Evolutionary conservation across 768 basidiomycete genomes (phyloP).

Genomic region (Kwoniella europaea): DNA sequence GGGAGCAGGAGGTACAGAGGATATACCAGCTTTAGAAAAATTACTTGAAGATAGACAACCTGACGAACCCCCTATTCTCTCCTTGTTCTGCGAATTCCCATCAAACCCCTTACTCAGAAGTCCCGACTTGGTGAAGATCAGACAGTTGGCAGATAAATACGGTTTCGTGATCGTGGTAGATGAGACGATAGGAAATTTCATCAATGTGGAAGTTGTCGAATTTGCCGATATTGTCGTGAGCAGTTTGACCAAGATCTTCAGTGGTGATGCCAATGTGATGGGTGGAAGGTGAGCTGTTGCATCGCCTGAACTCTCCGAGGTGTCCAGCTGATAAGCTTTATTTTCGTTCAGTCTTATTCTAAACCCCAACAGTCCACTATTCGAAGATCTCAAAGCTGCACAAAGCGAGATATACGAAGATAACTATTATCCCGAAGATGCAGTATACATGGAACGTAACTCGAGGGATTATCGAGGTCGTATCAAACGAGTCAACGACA

Average conservation of each 20-base stretch:
- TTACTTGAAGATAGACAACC: slow-evolving; percentile 62
- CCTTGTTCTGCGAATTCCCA: slow-evolving; percentile 91
- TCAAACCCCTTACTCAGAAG: slow-evolving; percentile 93
- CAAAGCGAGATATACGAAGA: slow-evolving; percentile 75
- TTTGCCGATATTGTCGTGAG: slow-evolving; percentile 88
- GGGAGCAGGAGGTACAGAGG: slow-evolving; percentile 75
- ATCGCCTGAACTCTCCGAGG: no score
- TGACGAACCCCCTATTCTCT: slow-evolving; percentile 68
- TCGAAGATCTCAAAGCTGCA: slow-evolving; percentile 68
- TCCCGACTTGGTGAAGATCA: slow-evolving; percentile 73
- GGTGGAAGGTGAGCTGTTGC: slow-evolving; percentile 77
- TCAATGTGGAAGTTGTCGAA: slow-evolving; percentile 86
- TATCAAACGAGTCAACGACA: slow-evolving; percentile 75
- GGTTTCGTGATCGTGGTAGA: slow-evolving; percentile 88
- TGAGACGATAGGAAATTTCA: slow-evolving; percentile 92
- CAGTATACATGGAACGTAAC: slow-evolving; percentile 96
- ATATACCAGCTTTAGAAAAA: slow-evolving; percentile 73
- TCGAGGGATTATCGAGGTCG: slow-evolving; percentile 87
- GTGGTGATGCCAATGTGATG: slow-evolving; percentile 94
- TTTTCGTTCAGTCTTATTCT: slow-evolving; percentile 71
- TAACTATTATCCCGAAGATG: slow-evolving; percentile 85
- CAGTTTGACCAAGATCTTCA: slow-evolving; percentile 92
- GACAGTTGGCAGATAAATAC: slow-evolving; percentile 81
- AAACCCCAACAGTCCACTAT: slow-evolving; percentile 77
- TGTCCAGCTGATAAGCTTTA: background rate